These are phyloP conservation scores for Neurospora tetrasperma DNA, from an alignment of 495 filamentous ascomycete species.

Conservation along the genomic window DNA sequence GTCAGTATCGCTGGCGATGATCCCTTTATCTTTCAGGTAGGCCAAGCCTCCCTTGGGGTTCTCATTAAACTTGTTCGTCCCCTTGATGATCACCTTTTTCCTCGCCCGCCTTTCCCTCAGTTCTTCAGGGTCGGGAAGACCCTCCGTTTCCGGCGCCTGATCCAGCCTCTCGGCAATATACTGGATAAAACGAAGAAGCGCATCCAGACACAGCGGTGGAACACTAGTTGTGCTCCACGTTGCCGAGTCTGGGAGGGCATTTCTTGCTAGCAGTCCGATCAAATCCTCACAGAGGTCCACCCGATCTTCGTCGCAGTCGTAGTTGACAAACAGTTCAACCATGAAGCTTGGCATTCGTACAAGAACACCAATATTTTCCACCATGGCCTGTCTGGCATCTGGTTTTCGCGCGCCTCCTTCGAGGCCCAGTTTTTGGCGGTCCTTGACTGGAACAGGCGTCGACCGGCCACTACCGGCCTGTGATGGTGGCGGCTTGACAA, in stretches of 20 bases:
- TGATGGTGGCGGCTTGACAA: conserved; percentile 72
- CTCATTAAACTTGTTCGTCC: conserved; percentile 89
- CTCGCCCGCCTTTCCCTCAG: conserved; percentile 60
- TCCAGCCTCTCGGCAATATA: conserved; percentile 82
- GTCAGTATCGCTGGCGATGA: conserved; percentile 68
- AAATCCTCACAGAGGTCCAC: conserved; percentile 91
- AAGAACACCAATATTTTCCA: conserved; percentile 87
- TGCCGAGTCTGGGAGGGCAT: conserved; percentile 92
- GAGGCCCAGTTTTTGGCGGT: conserved; percentile 84
- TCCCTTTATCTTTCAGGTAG: conserved; percentile 70
- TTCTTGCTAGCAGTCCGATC: conserved; percentile 82
- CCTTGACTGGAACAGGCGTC: conserved; percentile 88
- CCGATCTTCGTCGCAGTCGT: conserved; percentile 91
- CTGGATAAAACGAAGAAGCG: conserved; percentile 81
- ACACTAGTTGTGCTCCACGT: conserved; percentile 99
- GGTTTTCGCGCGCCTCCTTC: conserved; percentile 88
- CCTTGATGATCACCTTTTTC: conserved; percentile 83
- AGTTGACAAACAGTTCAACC: conserved; percentile 93
- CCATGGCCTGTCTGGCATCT: conserved; percentile 95
- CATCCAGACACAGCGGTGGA: conserved; percentile 86
- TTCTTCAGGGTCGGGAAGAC: conserved; percentile 52
- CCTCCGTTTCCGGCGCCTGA: conserved; percentile 51
- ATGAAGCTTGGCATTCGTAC: conserved; percentile 88
- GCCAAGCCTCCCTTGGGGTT: conserved; percentile 82
- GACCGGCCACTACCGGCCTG: conserved; percentile 71